These are phyloP conservation scores for Aspergillaceae sp. DNA, from an alignment of 2,329 filamentous ascomycete genomes.

Conservation along the genomic window DNA sequence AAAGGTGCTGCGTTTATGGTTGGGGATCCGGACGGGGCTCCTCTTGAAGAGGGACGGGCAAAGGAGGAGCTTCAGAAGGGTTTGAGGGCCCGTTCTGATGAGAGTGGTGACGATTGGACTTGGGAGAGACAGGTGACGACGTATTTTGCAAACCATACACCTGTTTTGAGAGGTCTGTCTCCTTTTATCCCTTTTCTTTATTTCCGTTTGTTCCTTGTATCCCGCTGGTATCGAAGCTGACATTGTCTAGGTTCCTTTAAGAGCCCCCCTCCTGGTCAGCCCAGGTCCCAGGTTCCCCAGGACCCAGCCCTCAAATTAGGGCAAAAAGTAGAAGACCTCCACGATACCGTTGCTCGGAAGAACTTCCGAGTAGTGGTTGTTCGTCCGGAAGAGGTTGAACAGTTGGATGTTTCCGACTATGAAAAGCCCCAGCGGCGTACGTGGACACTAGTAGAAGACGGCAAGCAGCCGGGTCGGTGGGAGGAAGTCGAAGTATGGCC, in stretches of 20 bases:
- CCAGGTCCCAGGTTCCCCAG: slow-evolving; percentile 45
- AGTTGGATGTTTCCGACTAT: slow-evolving; percentile 61
- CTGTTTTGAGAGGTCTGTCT: slow-evolving; percentile 60
- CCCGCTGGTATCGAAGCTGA: background rate
- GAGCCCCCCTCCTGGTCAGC: slow-evolving; percentile 60
- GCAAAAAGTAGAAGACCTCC: slow-evolving; percentile 60
- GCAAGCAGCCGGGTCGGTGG: slow-evolving; percentile 46
- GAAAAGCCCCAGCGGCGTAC: slow-evolving; percentile 55
- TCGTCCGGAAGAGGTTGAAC: slow-evolving; percentile 68
- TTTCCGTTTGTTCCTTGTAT: too few relatives aligned
- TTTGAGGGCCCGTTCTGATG: slow-evolving; percentile 33
- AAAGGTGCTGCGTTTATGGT: slow-evolving; percentile 69
- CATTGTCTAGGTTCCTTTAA: slow-evolving; percentile 54
- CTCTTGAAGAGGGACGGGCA: slow-evolving; percentile 37
- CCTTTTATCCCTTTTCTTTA: background rate
- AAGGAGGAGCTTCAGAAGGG: slow-evolving; percentile 53
- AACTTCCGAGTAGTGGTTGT: slow-evolving; percentile 88
- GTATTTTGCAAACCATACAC: slow-evolving; percentile 83
- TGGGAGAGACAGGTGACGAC: slow-evolving; percentile 73
- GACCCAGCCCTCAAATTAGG: slow-evolving; percentile 42
- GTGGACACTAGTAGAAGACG: slow-evolving; percentile 51
- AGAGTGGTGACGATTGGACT: slow-evolving; percentile 51
- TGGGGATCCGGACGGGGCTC: slow-evolving; percentile 55
- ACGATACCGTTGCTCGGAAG: slow-evolving; percentile 59
- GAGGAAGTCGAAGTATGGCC: slow-evolving; percentile 62